Percentiles rank a stretch among this genome's conserved stretches.
These are phyloP conservation scores for Tulasnella sp. DNA, from an alignment of 768 basidiomycete species.

Conservation along the genomic window DNA sequence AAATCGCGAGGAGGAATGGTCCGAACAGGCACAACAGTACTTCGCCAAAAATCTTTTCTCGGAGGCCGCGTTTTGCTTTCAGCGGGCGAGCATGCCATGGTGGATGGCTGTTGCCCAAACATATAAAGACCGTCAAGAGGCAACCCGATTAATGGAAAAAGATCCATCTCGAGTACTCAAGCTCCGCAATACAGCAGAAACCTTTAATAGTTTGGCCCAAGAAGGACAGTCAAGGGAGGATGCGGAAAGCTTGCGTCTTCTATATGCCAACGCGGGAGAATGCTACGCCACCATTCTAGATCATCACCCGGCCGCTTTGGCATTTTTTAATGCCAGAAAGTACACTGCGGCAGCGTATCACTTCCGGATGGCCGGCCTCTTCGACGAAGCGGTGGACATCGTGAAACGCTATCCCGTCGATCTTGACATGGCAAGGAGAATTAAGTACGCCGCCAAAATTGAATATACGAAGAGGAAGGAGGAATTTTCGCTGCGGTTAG, in stretches of 20 bases:
- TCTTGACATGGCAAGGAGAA: conserved; percentile 33
- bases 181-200: not conserved
- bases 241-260: not conserved
- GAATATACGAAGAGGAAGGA: conserved; percentile 43
- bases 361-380: conserved; percentile 10
- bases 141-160: not conserved
- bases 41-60: conserved; percentile 12
- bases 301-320: not conserved
- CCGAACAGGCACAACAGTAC: not conserved
- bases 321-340: not conserved
- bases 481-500: not conserved
- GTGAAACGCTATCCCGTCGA: conserved; percentile 37
- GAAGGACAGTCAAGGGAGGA: not conserved
- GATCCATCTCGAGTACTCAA: not conserved
- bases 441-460: conserved; percentile 46
- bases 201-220: not conserved
- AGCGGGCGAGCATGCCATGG: conserved; percentile 11
- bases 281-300: not conserved
- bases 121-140: conserved; percentile 18
- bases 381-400: conserved; percentile 24
- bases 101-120: conserved; percentile 4
- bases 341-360: conserved; percentile 21
- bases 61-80: conserved; percentile 14
- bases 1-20: conserved; percentile 10
- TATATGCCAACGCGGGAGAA: not conserved